Conservation (phyloP, 495 filamentous ascomycete genomes). For the Rhypophila decipiens region DNA sequence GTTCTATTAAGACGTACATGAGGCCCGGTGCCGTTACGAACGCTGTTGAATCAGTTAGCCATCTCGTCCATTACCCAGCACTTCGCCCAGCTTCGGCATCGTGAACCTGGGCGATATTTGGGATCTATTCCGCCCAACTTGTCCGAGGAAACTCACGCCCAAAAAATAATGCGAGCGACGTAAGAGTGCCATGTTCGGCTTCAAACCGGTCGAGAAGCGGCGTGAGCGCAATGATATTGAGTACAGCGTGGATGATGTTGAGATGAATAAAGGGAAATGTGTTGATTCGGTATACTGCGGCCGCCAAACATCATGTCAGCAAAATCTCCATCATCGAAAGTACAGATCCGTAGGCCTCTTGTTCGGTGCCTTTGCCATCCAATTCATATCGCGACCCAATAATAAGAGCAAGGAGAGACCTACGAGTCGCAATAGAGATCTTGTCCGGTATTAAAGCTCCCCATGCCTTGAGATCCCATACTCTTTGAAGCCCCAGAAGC, state of each 20-base stretch:
- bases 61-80: background rate
- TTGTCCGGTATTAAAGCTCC: slow-evolving; percentile 72
- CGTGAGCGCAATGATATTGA: slow-evolving; percentile 73
- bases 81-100: no score
- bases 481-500: slow-evolving; percentile 55
- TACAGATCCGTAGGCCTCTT: background rate
- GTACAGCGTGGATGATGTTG: slow-evolving; percentile 67
- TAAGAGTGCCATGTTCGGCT: slow-evolving; percentile 86
- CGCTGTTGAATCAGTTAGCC: slow-evolving; percentile 40
- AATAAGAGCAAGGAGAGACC: slow-evolving; percentile 26
- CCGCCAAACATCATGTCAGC: slow-evolving; percentile 6
- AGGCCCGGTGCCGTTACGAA: slow-evolving; percentile 72
- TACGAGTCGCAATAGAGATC: slow-evolving; percentile 68
- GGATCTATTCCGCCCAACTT: no score
- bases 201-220: slow-evolving; percentile 91
- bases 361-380: background rate
- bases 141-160: slow-evolving; percentile 74
- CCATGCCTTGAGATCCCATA: slow-evolving; percentile 66
- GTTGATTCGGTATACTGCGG: slow-evolving; percentile 82
- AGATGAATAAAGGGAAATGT: slow-evolving; percentile 86
- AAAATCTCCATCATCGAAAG: background rate
- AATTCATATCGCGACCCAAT: background rate
- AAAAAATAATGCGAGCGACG: slow-evolving; percentile 72
- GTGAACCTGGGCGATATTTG: no score
- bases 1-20: slow-evolving; percentile 66